These are phyloP conservation scores for Cichorium intybus DNA, from an alignment of 140 eudicot species.

Conservation along the genomic window DNA sequence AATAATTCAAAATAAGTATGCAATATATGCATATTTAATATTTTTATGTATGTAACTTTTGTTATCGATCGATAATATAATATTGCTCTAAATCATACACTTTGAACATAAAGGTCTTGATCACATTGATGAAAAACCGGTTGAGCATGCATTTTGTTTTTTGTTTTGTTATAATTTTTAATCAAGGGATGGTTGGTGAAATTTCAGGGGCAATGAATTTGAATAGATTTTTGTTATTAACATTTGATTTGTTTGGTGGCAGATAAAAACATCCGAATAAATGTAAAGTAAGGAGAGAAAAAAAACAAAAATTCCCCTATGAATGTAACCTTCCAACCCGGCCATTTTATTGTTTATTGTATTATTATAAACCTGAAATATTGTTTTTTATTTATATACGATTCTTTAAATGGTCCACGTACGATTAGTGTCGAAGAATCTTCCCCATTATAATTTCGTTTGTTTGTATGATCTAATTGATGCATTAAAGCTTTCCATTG, in stretches of 20 bases:
- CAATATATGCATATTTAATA: background rate
- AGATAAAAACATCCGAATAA: conserved; percentile 8
- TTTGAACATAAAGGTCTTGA: background rate
- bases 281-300: conserved; percentile 1
- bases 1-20: no score
- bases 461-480: background rate
- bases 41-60: background rate
- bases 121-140: background rate
- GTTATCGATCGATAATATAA: background rate
- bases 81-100: background rate
- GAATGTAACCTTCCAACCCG: conserved; percentile 31
- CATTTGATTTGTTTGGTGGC: background rate
- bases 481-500: background rate
- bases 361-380: background rate
- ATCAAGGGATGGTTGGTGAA: background rate
- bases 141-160: conserved; percentile 1
- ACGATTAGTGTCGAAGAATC: conserved; percentile 20
- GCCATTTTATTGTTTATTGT: conserved; percentile 1
- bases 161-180: background rate
- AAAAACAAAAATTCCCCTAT: conserved; percentile 14
- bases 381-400: conserved; percentile 12
- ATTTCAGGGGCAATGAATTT: no score
- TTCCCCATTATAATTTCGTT: background rate
- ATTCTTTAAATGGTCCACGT: conserved; percentile 3
- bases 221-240: no score